Percentiles rank a stretch among this genome's conserved stretches.
These are phyloP conservation scores for Trypanosoma scelopori DNA, from an alignment of 208 protist genomes.

Conservation along the genomic window DNA sequence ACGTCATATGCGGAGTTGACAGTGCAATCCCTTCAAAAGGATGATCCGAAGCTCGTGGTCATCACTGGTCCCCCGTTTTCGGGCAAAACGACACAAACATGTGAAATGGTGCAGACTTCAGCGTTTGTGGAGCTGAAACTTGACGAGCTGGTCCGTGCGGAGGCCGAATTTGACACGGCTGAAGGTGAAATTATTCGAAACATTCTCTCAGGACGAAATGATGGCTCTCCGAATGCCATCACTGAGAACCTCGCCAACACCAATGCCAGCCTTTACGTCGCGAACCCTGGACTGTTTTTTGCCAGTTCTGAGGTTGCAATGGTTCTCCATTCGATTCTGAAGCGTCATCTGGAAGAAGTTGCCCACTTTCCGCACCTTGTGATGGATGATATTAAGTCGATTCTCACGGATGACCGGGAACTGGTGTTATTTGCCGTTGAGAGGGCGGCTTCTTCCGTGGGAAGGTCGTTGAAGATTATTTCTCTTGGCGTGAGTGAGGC, in stretches of 20 bases:
- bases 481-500: conserved; percentile 70
- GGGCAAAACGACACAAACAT: conserved; percentile 71
- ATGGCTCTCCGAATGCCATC: neutral
- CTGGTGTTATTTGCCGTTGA: conserved; percentile 48
- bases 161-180: conserved; percentile 71
- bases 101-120: conserved; percentile 32
- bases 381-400: conserved; percentile 69
- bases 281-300: neutral
- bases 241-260: neutral
- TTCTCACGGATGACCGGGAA: conserved; percentile 48
- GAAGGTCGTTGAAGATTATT: conserved; percentile 48
- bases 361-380: conserved; percentile 35
- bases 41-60: conserved; percentile 45
- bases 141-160: conserved; percentile 49
- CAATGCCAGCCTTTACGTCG: neutral
- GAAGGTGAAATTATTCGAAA: conserved; percentile 70
- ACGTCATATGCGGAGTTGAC: no score
- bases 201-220: conserved; percentile 33
- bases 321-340: conserved; percentile 26
- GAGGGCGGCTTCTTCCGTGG: conserved; percentile 34
- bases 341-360: conserved; percentile 13
- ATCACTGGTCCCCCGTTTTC: conserved; percentile 77
- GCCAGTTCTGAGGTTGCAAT: conserved; percentile 15
- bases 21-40: neutral
- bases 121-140: conserved; percentile 40